These are phyloP conservation scores for Gremmenia infestans DNA, from an alignment of 2,329 filamentous ascomycete species.

Conservation along the genomic window DNA sequence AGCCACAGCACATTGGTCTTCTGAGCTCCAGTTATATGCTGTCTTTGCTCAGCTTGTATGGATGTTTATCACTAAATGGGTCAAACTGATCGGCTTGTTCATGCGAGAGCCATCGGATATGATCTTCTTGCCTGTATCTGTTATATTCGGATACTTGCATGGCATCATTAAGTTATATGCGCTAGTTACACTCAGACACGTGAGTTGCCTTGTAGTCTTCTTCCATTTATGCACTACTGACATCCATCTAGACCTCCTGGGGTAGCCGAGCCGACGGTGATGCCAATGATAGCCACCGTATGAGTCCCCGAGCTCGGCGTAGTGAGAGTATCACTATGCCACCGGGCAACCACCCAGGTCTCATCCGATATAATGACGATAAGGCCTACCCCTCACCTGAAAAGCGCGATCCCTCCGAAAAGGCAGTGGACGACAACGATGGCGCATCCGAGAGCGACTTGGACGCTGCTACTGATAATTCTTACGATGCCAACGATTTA, in stretches of 20 bases:
- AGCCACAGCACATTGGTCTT: conserved; percentile 59
- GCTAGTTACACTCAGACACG: conserved; percentile 74
- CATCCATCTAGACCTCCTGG: conserved; percentile 72
- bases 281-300: conserved; percentile 67
- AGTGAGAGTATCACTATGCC: conserved; percentile 40
- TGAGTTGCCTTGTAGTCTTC: conserved; percentile 42
- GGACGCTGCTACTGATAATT: conserved; percentile 13
- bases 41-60: conserved; percentile 63
- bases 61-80: conserved; percentile 84
- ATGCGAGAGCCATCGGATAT: conserved; percentile 78
- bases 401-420: conserved; percentile 2
- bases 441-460: conserved; percentile 14
- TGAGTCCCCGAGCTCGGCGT: conserved; percentile 29
- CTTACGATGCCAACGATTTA: conserved; percentile 23
- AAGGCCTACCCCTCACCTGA: conserved; percentile 14
- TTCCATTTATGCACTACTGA: neutral
- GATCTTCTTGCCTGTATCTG: conserved; percentile 74
- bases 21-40: conserved; percentile 46
- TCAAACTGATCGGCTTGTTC: conserved; percentile 87
- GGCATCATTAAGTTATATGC: conserved; percentile 90
- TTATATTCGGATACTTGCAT: conserved; percentile 89
- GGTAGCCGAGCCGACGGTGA: conserved; percentile 91
- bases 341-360: conserved; percentile 36
- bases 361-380: conserved; percentile 43
- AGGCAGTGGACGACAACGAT: conserved; percentile 6